These are phyloP conservation scores for Xerocomus minutiporus DNA, from an alignment of 1,284 basidiomycete genomes.

Conservation along the genomic window DNA sequence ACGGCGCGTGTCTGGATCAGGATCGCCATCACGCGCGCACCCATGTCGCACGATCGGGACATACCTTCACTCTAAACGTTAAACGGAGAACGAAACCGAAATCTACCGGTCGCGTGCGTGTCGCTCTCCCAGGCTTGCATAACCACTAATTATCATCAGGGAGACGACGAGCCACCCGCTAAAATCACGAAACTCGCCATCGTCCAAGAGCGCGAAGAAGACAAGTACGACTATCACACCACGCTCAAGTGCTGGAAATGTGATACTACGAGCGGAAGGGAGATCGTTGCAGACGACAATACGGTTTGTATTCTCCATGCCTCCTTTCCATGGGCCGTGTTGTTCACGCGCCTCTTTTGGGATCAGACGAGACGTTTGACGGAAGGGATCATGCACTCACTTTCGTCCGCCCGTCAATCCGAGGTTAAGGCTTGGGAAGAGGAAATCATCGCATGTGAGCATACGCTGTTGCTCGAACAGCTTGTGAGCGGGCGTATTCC, in stretches of 20 bases:
- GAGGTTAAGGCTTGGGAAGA: constrained; percentile 99
- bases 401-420: constrained; percentile 86
- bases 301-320: constrained; percentile 5
- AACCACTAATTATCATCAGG: constrained; percentile 28
- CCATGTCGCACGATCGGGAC: constrained; percentile 70
- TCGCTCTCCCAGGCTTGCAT: background rate
- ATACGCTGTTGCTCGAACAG: constrained; percentile 79
- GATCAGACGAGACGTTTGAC: constrained; percentile 54
- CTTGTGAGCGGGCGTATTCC: constrained; percentile 48
- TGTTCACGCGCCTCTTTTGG: background rate
- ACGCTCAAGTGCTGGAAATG: constrained; percentile 77
- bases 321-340: accelerated
- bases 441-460: constrained; percentile 85
- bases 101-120: constrained; percentile 60
- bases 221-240: constrained; percentile 75
- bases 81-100: constrained; percentile 71
- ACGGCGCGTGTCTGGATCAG: constrained; percentile 75
- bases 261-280: constrained; percentile 49
- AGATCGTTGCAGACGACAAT: constrained; percentile 32
- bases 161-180: constrained; percentile 70
- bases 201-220: constrained; percentile 78
- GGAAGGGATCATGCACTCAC: constrained; percentile 73
- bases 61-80: constrained; percentile 79
- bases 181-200: constrained; percentile 91
- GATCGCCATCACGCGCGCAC: constrained; percentile 66